Evolutionary conservation across 2,329 filamentous ascomycete genomes (phyloP), one percentile per base, ranked within the genome.

Genomic region (Neophaeococcomyces mojaviensis): DNA sequence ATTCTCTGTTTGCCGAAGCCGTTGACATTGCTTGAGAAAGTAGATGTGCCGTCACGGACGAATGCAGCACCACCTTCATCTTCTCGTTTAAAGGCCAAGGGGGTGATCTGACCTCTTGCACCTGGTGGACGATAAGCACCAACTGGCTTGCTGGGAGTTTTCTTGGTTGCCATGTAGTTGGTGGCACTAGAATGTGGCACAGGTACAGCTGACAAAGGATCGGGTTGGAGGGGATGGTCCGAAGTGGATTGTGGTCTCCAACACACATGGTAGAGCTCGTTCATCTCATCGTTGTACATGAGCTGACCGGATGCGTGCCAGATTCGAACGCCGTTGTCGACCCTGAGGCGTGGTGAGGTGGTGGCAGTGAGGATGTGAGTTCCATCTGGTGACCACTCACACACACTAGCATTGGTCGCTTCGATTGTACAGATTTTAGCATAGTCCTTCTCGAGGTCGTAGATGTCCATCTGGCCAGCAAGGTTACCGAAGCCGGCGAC

Each of bases 401-500:
- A 98, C 52, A 96, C 84, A 62, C 88, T 96, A 42, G 92, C 86
- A 67, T 95, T 98, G 61, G 88, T 87, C 46, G 88, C 90, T 69
- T 97, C 88, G 56, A 98, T 92, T 38, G 89, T 96, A 68, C 81
- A 84, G 48, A 98, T 75, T 74, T 97, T 97, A 61, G 78, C 76
- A 69, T 89, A 94, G 66, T 96, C 87, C 72, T 90, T 95, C 64
- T 92, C 84, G 55, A 97, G 73, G 67, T 98, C 92, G 68, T 96
- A 97, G 41, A 98, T 84, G 63, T 98, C 92, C 73, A 97, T 95
- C 70, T 96, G 88, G 40, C 92, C 92, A 55, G 90, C 88, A 68
- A 98, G 73, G 70, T 98, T 98, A 59, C 92, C 92, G 68, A 98
- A 98, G 38, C 92, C 92, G 53, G 90, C 92, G 45, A 98, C 86